Evolutionary conservation across 192 early-diverging fungal species (phyloP).

Genomic region (Diversispora epigaea): DNA sequence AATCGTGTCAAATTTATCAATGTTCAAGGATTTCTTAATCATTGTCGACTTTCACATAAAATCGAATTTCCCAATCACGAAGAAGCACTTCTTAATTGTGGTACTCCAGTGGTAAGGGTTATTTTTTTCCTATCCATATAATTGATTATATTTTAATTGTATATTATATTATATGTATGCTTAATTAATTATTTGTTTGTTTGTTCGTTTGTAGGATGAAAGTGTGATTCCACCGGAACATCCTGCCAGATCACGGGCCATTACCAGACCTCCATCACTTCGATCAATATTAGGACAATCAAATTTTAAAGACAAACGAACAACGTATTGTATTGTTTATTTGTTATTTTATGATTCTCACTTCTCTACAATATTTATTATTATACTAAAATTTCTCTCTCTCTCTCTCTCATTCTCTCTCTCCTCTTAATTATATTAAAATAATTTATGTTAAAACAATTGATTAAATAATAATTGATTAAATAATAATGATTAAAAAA

Average conservation of each 20-base stretch:
- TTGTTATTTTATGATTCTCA: background rate
- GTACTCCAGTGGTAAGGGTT: slow-evolving; percentile 53
- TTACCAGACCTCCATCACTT: slow-evolving; percentile 37
- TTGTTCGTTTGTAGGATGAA: slow-evolving; percentile 44
- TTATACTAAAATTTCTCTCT: no score
- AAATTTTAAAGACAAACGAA: background rate
- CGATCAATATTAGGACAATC: slow-evolving; percentile 22
- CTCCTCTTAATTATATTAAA: no score
- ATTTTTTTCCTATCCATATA: no score
- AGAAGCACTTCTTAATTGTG: slow-evolving; percentile 73
- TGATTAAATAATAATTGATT: no score
- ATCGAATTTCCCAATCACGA: slow-evolving; percentile 74
- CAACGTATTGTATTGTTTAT: background rate
- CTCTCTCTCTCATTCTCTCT: no score
- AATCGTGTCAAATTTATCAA: slow-evolving; percentile 73
- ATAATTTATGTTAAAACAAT: no score
- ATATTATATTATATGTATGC: background rate
- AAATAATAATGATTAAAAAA: no score
- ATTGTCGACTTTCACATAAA: slow-evolving; percentile 72
- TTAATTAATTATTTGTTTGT: background rate
- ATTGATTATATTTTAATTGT: background rate
- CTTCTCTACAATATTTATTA: no score
- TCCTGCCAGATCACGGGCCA: slow-evolving; percentile 45
- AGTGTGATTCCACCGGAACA: slow-evolving; percentile 54
- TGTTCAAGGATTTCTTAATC: slow-evolving; percentile 85